These are phyloP conservation scores for Scheffersomyces cryptocercus DNA, from an alignment of 1,139 yeast species.

Conservation along the genomic window DNA sequence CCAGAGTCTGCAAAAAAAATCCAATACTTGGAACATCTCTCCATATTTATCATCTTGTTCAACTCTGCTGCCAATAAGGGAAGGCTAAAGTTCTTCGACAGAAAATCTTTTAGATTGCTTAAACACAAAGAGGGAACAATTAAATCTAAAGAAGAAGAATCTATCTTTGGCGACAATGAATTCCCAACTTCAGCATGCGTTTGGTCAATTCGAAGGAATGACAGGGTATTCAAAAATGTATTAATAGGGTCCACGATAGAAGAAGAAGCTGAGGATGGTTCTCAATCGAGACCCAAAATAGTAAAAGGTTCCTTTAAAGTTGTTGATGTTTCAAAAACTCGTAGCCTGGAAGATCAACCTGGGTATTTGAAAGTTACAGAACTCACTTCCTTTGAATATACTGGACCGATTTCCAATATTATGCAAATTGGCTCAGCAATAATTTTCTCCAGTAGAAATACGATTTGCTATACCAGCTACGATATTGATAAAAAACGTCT, in stretches of 20 bases:
- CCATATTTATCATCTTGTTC: slow-evolving; percentile 41
- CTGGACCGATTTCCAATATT: slow-evolving; percentile 37
- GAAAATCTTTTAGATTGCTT: slow-evolving; percentile 24
- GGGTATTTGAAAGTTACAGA: slow-evolving; percentile 28
- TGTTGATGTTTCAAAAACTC: slow-evolving; percentile 35
- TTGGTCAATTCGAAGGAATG: slow-evolving; percentile 36
- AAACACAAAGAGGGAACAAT: slow-evolving; percentile 14
- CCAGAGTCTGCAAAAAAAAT: slow-evolving; percentile 37
- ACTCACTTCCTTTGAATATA: slow-evolving; percentile 37
- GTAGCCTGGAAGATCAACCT: slow-evolving; percentile 14
- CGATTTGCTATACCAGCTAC: slow-evolving; percentile 40
- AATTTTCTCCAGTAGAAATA: slow-evolving; percentile 33
- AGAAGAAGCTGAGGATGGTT: slow-evolving; percentile 4
- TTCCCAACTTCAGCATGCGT: slow-evolving; percentile 36
- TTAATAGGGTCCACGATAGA: slow-evolving; percentile 39
- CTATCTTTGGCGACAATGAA: slow-evolving; percentile 34
- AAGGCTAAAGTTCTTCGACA: slow-evolving; percentile 36
- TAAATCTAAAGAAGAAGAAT: slow-evolving; percentile 16
- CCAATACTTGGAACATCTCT: slow-evolving; percentile 10
- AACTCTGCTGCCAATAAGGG: slow-evolving; percentile 24
- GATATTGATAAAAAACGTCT: slow-evolving; percentile 39
- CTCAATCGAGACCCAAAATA: not conserved
- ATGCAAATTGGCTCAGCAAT: slow-evolving; percentile 38
- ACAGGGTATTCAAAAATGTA: slow-evolving; percentile 38
- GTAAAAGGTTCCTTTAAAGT: slow-evolving; percentile 41